Evolutionary conservation across 176 grass and related monocot genomes (phyloP), one percentile per base, ranked within the genome.

Genomic region (Paspalum vaginatum): DNA sequence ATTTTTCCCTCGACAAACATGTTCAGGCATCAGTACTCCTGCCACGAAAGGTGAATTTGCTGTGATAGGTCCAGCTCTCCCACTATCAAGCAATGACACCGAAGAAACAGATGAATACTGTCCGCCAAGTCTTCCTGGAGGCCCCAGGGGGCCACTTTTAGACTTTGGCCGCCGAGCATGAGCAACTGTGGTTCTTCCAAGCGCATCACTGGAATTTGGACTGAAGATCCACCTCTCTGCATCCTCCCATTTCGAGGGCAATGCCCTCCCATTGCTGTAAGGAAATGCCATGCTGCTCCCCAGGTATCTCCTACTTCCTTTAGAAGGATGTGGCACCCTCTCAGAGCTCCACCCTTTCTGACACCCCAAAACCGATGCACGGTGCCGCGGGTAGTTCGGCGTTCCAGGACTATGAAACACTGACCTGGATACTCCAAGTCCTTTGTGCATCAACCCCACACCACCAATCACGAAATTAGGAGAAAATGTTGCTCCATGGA

Each of bases 161-260:
- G 96, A 92, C 81, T 98, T 90, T 2, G 88, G 92, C 12, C 84
- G 74, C 41, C 82, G 84, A 71, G 85, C 61, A 68, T 83, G 86
- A 10, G 79, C 86, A 11, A 82, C 16, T 3, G 90, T 66, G 47
- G 55, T 85, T 80, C 79, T 95, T 12, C 62, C 86, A 9, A 61
- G 64, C 0, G 69, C 72, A 15, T 98, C 96, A 15, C 55, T 54
- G 8, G 92, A 93, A 70, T 89, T 87, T 2, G 96, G 96, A 78
- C 92, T 98, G 55, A 95, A 87, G 84, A 98, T 98, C 96, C 96
- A 98, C 82, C 87, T 91, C 76, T 98, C 96, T 5, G 96, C 96
- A 59, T 98, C 96, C 75, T 98, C 96, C 96, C 96, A 98, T 89
- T 98, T 98, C 0, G 96, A 98, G 44, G 96, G 96, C 75, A 98